Percentiles rank a stretch among this genome's conserved stretches.
Evolutionary conservation across 2,329 filamentous ascomycete species (phyloP).

Genomic region (Fusarium irregulare): DNA sequence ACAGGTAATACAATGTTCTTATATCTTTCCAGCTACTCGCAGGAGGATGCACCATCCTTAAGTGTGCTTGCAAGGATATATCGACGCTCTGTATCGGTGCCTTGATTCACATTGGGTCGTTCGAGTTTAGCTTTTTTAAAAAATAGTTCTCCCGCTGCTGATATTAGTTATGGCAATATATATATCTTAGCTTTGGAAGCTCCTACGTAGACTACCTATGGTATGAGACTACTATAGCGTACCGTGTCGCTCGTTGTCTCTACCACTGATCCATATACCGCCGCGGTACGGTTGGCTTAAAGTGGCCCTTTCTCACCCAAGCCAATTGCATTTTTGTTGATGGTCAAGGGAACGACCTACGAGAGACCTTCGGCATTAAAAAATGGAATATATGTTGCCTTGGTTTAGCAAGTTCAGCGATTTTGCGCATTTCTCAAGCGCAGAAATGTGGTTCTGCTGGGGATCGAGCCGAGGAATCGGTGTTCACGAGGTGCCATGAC

Average conservation of each 20-base stretch:
- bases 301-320: background rate
- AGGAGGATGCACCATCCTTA: background rate
- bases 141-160: no score
- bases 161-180: no score
- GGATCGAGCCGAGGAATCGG: background rate
- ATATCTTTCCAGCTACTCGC: accelerated
- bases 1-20: accelerated
- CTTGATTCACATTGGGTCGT: no score
- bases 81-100: no score
- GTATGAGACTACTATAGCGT: no score
- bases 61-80: no score
- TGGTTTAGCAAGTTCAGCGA: background rate
- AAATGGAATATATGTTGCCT: no score
- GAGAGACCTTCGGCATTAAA: accelerated
- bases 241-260: no score
- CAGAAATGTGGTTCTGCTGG: background rate
- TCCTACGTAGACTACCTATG: no score
- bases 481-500: background rate
- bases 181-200: no score
- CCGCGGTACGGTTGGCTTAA: background rate
- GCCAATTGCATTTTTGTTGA: background rate
- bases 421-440: background rate
- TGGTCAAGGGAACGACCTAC: accelerated
- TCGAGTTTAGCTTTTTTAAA: no score
- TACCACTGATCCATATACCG: background rate